phyloP scores from a whole-genome alignment of 441 rosid species.

The Flueggea neowawraea region DNA sequence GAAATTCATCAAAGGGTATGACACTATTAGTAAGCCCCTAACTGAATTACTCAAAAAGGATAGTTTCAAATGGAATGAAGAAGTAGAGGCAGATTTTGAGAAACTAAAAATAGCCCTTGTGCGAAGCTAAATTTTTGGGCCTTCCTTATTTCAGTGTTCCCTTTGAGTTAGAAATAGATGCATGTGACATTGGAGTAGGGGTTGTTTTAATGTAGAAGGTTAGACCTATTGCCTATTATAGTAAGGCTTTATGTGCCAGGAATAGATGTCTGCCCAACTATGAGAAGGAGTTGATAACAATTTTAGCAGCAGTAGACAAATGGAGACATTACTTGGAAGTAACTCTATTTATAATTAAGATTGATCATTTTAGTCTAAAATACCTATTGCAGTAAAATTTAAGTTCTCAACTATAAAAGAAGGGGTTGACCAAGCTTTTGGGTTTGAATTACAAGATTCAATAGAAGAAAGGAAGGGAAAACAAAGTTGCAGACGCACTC shows the following conservation, averaged over 20 bases:
- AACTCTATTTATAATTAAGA: background rate
- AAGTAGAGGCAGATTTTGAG: background rate
- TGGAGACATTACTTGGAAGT: conserved; percentile 5
- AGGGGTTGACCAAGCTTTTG: background rate
- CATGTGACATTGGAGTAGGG: background rate
- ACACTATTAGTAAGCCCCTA: background rate
- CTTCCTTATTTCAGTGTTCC: background rate
- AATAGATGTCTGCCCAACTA: background rate
- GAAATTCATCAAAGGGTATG: background rate
- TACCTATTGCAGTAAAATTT: too few relatives aligned
- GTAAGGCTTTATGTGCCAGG: background rate
- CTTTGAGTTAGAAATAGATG: background rate
- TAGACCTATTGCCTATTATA: background rate
- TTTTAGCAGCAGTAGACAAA: background rate
- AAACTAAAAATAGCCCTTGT: background rate
- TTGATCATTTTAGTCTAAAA: background rate
- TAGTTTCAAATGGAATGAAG: background rate
- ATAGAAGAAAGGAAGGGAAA: too few relatives aligned
- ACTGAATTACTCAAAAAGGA: background rate
- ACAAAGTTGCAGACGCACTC: too few relatives aligned
- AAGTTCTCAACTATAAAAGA: too few relatives aligned
- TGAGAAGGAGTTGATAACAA: background rate
- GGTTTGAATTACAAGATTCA: too few relatives aligned
- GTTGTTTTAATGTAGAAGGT: background rate
- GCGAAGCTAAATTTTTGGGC: background rate